Conservation (phyloP, 2,329 filamentous ascomycete species). For the Fusarium pseudonygamai region DNA sequence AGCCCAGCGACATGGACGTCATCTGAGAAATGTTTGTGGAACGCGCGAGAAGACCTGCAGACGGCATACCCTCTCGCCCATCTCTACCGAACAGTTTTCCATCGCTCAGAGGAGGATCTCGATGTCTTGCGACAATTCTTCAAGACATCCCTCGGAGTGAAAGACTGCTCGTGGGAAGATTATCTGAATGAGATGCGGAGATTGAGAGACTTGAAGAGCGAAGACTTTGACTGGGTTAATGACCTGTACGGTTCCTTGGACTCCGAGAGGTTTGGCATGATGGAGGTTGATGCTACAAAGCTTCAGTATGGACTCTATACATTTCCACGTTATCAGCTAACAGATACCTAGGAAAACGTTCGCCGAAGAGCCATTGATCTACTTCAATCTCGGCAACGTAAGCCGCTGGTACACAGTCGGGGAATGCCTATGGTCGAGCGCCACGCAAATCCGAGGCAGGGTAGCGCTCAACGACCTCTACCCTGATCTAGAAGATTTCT, state of each 20-base stretch:
- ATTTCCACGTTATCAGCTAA: no score
- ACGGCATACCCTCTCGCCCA: conserved; percentile 22
- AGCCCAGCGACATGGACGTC: conserved; percentile 16
- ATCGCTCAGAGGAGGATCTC: conserved; percentile 9
- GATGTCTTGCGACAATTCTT: conserved; percentile 34
- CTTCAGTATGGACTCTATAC: no score
- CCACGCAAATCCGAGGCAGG: conserved; percentile 42
- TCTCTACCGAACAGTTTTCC: conserved; percentile 23
- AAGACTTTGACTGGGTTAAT: conserved; percentile 31
- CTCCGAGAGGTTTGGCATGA: background rate
- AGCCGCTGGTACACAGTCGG: conserved; percentile 43
- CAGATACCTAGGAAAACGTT: background rate
- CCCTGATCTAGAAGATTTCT: conserved; percentile 43
- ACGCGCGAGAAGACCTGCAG: conserved; percentile 25
- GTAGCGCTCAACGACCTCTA: conserved; percentile 44
- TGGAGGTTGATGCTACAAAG: background rate
- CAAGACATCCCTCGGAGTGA: background rate
- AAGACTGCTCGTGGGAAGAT: conserved; percentile 23
- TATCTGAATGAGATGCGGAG: conserved; percentile 29
- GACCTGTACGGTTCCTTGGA: conserved; percentile 16
- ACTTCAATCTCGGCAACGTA: background rate
- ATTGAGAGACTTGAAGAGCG: conserved; percentile 2
- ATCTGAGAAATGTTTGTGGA: conserved; percentile 23
- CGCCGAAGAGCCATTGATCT: conserved; percentile 17
- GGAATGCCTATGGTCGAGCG: conserved; percentile 49